Evolutionary conservation across 2,329 filamentous ascomycete genomes (phyloP).

Genomic region (Cladosporium sp.): DNA sequence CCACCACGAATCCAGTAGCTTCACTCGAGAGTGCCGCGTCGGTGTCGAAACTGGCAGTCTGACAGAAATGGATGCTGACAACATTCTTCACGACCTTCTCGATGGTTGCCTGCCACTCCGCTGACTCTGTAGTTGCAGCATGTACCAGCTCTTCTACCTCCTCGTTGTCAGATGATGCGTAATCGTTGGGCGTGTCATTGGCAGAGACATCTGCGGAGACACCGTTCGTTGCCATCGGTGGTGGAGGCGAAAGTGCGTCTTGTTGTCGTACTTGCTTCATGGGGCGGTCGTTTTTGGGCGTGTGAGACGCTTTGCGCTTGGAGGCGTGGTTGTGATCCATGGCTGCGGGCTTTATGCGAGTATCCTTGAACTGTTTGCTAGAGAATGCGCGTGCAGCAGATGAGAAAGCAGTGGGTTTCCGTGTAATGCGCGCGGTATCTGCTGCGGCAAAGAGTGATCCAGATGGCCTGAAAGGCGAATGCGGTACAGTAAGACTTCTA

Average conservation of each 20-base stretch:
- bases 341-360: conserved; percentile 5
- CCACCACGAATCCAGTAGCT: conserved; percentile 96
- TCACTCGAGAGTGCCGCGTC: conserved; percentile 91
- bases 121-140: conserved; percentile 61
- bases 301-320: conserved; percentile 43
- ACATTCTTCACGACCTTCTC: conserved; percentile 93
- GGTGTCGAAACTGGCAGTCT: conserved; percentile 98
- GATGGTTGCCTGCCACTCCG: conserved; percentile 94
- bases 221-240: conserved; percentile 33
- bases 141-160: conserved; percentile 51
- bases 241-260: conserved; percentile 29
- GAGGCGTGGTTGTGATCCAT: conserved; percentile 32
- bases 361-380: neutral
- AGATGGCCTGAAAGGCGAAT: conserved; percentile 2
- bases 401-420: neutral
- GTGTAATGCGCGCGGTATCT: neutral
- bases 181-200: conserved; percentile 39
- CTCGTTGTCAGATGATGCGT: conserved; percentile 42
- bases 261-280: conserved; percentile 37
- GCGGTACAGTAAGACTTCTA: neutral
- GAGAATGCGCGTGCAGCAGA: conserved; percentile 3
- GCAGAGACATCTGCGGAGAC: conserved; percentile 30
- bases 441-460: neutral
- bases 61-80: conserved; percentile 98
- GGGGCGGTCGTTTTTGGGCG: conserved; percentile 36